Percentiles rank a stretch among this genome's conserved stretches.
Conservation (phyloP, 1,284 basidiomycete genomes). For the Tetrapyrgos nigripes region DNA sequence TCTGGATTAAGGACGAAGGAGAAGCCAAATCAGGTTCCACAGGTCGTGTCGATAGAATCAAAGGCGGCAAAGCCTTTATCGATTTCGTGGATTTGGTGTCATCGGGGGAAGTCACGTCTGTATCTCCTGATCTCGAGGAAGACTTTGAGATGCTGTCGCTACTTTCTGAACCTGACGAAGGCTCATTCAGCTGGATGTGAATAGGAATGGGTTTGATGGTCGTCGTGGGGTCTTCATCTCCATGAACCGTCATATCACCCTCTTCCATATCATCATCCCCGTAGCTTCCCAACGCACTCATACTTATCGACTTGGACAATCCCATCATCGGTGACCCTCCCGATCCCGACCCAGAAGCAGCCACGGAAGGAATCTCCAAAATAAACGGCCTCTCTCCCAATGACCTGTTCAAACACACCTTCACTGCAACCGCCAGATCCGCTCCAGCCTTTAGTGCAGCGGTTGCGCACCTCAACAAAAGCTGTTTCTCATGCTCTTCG, state of each 20-base stretch:
- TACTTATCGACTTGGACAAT: conserved; percentile 39
- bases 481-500: conserved; percentile 84
- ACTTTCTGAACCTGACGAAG: conserved; percentile 48
- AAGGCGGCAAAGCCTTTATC: conserved; percentile 26
- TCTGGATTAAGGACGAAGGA: conserved; percentile 52
- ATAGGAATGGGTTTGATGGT: conserved; percentile 21
- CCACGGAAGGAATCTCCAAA: conserved; percentile 61
- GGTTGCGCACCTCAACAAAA: conserved; percentile 84
- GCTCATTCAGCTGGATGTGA: conserved; percentile 13
- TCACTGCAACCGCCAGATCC: conserved; percentile 88
- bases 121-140: conserved; percentile 51
- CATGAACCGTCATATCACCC: conserved; percentile 63
- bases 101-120: conserved; percentile 53
- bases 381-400: conserved; percentile 67
- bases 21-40: conserved; percentile 54
- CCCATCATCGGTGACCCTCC: conserved; percentile 43
- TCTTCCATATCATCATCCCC: conserved; percentile 45
- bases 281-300: conserved; percentile 41
- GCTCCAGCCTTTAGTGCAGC: conserved; percentile 85
- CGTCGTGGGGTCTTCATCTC: conserved; percentile 30
- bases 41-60: conserved; percentile 32
- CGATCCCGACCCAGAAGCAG: conserved; percentile 50
- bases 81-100: conserved; percentile 42
- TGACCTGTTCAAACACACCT: conserved; percentile 73
- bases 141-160: conserved; percentile 48